phyloP scores from a whole-genome alignment of 2,329 filamentous ascomycete species.

The Paecilomyces variotii region DNA sequence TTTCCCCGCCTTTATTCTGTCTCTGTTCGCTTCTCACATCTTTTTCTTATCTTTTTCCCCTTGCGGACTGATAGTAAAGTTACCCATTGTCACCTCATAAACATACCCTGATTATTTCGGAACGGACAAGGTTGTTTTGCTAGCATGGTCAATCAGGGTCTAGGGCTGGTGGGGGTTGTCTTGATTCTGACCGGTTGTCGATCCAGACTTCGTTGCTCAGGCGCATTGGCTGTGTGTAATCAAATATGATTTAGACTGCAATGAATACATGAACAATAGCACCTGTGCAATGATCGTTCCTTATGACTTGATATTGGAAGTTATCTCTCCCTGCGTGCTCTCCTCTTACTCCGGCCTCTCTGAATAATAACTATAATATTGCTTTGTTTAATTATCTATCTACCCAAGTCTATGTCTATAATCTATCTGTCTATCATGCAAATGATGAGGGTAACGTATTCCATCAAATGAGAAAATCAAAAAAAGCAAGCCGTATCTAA shows the following conservation, averaged over 20 bases:
- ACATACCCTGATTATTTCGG: slow-evolving; percentile 1
- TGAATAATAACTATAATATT: not conserved
- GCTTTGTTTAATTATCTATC: not conserved
- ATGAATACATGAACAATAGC: slow-evolving; percentile 3
- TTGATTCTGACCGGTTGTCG: not conserved
- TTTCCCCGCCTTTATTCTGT: not conserved
- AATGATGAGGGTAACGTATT: not conserved
- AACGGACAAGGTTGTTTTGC: not conserved
- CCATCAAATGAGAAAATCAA: not conserved
- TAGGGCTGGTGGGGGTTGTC: slow-evolving; percentile 10
- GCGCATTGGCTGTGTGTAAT: slow-evolving; percentile 6
- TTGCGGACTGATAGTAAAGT: not conserved
- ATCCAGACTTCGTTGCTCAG: not conserved
- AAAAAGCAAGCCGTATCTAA: not conserved
- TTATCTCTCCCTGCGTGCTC: not conserved
- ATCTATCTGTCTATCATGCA: slow-evolving; percentile 2
- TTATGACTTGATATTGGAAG: not conserved
- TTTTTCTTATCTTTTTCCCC: not conserved
- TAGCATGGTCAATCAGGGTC: not conserved
- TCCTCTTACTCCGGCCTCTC: not conserved
- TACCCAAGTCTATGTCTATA: not conserved
- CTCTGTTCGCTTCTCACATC: not conserved
- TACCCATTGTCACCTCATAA: slow-evolving; percentile 2
- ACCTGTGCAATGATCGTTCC: not conserved
- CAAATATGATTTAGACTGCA: slow-evolving; percentile 18